Percentiles rank a stretch among this genome's conserved stretches.
These are phyloP conservation scores for Vitellaria paradoxa DNA, from an alignment of 179 eudicot species.

Conservation along the genomic window DNA sequence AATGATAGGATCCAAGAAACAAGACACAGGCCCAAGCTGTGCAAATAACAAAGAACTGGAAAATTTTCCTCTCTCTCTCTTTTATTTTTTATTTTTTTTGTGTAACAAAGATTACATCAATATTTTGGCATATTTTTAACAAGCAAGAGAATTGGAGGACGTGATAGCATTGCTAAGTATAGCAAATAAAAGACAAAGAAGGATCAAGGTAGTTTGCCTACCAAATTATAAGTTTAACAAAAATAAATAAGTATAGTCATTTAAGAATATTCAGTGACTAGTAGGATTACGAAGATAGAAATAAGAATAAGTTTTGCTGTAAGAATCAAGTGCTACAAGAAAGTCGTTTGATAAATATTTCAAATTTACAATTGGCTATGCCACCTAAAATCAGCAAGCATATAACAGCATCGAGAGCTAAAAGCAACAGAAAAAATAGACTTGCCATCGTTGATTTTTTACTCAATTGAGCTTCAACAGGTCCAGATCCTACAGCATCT, in stretches of 20 bases:
- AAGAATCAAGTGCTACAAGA: background rate
- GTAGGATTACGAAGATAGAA: background rate
- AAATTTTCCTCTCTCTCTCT: too few relatives aligned
- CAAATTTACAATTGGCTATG: background rate
- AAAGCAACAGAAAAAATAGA: conserved; percentile 2
- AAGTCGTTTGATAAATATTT: background rate
- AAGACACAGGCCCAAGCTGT: background rate
- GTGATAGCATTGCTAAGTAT: background rate
- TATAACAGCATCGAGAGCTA: background rate
- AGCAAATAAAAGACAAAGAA: background rate
- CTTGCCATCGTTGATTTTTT: conserved; percentile 54
- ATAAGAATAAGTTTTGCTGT: background rate
- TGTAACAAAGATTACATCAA: background rate
- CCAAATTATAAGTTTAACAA: background rate
- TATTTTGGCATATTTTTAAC: background rate
- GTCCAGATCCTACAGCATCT: conserved; percentile 51
- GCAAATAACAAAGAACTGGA: background rate
- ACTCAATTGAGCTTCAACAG: conserved; percentile 48
- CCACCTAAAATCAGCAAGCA: background rate
- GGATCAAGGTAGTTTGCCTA: background rate
- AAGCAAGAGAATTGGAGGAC: background rate
- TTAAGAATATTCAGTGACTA: background rate
- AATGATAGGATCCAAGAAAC: conserved; percentile 1
- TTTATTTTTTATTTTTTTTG: background rate
- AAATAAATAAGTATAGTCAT: background rate